These are phyloP conservation scores for Microbotryomycetes sp. DNA, from an alignment of 1,284 basidiomycete species.

Conservation along the genomic window DNA sequence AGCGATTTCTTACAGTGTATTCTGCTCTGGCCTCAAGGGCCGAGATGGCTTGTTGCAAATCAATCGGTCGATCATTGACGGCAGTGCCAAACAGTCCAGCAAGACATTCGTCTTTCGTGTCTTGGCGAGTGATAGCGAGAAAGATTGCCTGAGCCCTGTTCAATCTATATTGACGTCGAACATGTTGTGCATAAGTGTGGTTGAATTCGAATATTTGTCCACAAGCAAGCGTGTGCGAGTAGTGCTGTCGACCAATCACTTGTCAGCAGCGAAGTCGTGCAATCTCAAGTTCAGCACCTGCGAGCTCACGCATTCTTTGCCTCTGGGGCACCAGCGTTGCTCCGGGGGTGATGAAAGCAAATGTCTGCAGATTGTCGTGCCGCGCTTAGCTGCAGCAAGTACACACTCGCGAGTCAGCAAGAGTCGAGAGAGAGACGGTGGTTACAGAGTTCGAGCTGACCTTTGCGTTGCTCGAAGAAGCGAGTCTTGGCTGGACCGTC, in stretches of 20 bases:
- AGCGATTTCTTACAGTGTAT: neutral
- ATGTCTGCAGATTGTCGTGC: neutral
- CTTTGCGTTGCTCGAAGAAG: neutral
- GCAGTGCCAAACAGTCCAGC: neutral
- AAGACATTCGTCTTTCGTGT: neutral
- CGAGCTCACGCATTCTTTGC: neutral
- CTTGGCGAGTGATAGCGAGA: neutral
- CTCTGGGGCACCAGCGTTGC: neutral
- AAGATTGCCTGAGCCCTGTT: neutral
- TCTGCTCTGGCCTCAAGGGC: neutral
- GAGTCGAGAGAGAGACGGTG: too few relatives aligned
- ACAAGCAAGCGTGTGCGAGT: neutral
- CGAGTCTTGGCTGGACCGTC: neutral
- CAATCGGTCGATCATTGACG: neutral
- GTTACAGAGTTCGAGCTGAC: neutral
- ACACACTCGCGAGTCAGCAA: too few relatives aligned
- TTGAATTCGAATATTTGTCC: neutral
- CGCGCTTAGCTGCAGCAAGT: neutral
- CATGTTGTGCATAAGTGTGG: neutral
- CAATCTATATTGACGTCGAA: neutral
- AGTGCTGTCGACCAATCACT: neutral
- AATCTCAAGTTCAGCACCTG: too few relatives aligned
- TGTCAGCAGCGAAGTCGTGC: too few relatives aligned
- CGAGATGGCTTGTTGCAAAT: neutral
- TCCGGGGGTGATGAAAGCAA: neutral